Base-by-base conservation (phyloP, 2,329 filamentous ascomycete species). In the Aspergillus ustus region DNA sequence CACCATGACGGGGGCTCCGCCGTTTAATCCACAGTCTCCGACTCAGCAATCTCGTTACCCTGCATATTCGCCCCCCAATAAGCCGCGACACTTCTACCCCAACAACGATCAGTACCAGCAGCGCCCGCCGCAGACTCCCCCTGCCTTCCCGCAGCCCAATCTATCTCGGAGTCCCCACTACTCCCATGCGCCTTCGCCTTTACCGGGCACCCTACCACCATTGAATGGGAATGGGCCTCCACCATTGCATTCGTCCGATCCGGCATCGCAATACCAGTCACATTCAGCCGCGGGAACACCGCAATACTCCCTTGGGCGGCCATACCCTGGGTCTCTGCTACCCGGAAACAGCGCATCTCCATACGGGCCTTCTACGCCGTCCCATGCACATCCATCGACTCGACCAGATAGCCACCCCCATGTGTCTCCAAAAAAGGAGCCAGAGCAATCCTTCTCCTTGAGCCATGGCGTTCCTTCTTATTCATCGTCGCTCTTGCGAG, bases 1-100 rank as follows among this genome's bases (percentile, higher is more conserved):
- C 74, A 76, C 67, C 70, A 80, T 80, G 77, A 74, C 77, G 64
- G 77, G 77, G 66, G 75, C 73, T 73, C 78, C 78, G 66, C 78
- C 79, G 62, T 80, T 78, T 67, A 76, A 77, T 68, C 72, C 76
- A 62, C 78, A 78, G 68, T 81, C 79, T 67, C 78, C 79, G 60
- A 77, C 78, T 61, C 77, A 80, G 67, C 77, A 79, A 68, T 70
- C 75, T 60, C 75, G 73, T 58, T 78, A 74, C 67, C 71, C 76
- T 62, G 71, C 72, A 60, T 80, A 80, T 66, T 80, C 78, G 48
- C 78, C 79, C 52, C 75, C 78, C 49, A 75, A 71, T 64, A 78
- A 80, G 66, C 76, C 74, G 56, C 75, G 72, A 49, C 70, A 75
- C 40, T 80, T 74, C 66, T 81, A 79, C 63, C 68, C 79, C 45